Evolutionary conservation across 2,329 filamentous ascomycete species (phyloP).

Genomic region (Fusarium sambucinum): DNA sequence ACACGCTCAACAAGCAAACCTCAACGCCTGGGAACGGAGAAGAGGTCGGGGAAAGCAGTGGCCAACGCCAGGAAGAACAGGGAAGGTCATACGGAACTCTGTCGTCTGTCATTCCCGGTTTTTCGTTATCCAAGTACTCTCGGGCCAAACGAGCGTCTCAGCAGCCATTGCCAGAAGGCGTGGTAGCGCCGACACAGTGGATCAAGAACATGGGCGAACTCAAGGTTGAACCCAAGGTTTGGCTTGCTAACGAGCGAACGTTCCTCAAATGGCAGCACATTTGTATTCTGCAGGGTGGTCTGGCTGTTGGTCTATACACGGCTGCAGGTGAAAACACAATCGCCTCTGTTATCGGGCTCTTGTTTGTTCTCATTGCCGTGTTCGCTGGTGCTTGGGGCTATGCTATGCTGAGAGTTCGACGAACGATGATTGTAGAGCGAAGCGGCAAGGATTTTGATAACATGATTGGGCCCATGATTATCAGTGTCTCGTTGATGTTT

Average conservation of each 20-base stretch:
- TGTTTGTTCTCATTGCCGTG: slow-evolving; percentile 83
- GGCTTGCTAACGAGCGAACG: slow-evolving; percentile 97
- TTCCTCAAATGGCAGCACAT: slow-evolving; percentile 99
- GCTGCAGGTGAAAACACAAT: slow-evolving; percentile 84
- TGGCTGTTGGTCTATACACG: slow-evolving; percentile 89
- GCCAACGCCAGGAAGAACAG: slow-evolving; percentile 53
- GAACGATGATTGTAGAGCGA: slow-evolving; percentile 82
- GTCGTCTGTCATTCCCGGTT: slow-evolving; percentile 81
- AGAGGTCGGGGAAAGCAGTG: slow-evolving; percentile 53
- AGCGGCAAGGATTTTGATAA: slow-evolving; percentile 96
- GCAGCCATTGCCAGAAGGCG: slow-evolving; percentile 79
- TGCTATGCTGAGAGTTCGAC: slow-evolving; percentile 79
- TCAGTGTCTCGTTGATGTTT: slow-evolving; percentile 81
- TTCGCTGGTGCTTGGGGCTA: slow-evolving; percentile 93
- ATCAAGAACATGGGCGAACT: slow-evolving; percentile 95
- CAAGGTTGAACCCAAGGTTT: slow-evolving; percentile 96
- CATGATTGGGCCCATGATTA: slow-evolving; percentile 82
- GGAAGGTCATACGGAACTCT: slow-evolving; percentile 67
- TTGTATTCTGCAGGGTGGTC: slow-evolving; percentile 83
- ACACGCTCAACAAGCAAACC: slow-evolving; percentile 46
- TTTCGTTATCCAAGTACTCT: slow-evolving; percentile 84
- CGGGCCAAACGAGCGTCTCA: slow-evolving; percentile 63
- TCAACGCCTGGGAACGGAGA: slow-evolving; percentile 46
- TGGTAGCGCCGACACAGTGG: slow-evolving; percentile 86
- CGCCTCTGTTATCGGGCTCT: slow-evolving; percentile 81